A percentile compares a stretch with the other conserved stretches of the same genome.
Evolutionary conservation across 768 basidiomycete species (phyloP).

Genomic region (Stropharia rugosoannulata): DNA sequence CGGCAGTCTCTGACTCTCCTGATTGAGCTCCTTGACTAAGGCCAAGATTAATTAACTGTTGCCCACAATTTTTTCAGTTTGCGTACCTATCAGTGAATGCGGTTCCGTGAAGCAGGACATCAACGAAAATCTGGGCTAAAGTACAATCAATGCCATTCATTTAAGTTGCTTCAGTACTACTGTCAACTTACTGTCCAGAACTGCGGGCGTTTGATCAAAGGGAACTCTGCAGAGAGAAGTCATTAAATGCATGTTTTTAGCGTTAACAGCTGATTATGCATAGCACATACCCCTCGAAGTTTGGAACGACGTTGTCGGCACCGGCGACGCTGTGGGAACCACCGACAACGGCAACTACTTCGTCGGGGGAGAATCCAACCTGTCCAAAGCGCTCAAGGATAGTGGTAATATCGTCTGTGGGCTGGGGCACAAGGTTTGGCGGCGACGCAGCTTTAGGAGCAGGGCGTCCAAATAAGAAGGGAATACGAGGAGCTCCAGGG

Average conservation of each 20-base stretch:
- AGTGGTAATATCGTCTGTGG: conserved; percentile 23
- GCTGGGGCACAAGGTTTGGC: conserved; percentile 13
- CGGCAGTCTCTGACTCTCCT: conserved; percentile 39
- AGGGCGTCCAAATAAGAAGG: conserved; percentile 38
- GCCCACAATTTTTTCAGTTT: too few species aligned
- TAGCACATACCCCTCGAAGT: neutral
- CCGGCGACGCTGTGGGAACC: conserved; percentile 18
- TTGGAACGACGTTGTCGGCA: conserved; percentile 5
- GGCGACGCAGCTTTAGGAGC: conserved; percentile 30
- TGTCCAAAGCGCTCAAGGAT: conserved; percentile 34
- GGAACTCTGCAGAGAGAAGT: neutral
- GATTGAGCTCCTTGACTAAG: conserved; percentile 34
- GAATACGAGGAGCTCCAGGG: conserved; percentile 40
- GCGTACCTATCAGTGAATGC: conserved; percentile 37
- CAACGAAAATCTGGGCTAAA: conserved; percentile 40
- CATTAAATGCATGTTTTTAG: neutral
- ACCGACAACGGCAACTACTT: conserved; percentile 34
- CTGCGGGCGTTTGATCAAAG: conserved; percentile 38
- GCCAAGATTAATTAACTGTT: neutral
- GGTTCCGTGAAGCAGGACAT: conserved; percentile 43
- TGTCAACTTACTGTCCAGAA: conserved; percentile 32
- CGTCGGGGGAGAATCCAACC: conserved; percentile 32
- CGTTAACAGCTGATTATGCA: too few species aligned
- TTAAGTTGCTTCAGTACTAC: too few species aligned
- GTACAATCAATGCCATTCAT: too few species aligned